These are phyloP conservation scores for Salix dunnii DNA, from an alignment of 345 rosid genomes.

Conservation along the genomic window DNA sequence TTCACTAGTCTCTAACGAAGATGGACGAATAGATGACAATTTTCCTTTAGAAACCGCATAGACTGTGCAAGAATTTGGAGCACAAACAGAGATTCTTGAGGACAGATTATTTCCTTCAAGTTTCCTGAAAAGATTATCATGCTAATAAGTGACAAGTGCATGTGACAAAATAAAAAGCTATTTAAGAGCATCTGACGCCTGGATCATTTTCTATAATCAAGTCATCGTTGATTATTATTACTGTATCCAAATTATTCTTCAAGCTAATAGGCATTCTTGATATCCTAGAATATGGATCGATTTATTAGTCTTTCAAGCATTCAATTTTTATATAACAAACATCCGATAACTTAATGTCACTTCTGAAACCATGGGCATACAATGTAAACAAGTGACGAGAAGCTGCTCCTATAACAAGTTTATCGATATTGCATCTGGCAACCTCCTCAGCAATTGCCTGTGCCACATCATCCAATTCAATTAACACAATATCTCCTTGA, in stretches of 20 bases:
- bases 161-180: not conserved
- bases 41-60: constrained; percentile 75
- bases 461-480: constrained; percentile 66
- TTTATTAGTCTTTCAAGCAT: not conserved
- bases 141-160: not conserved
- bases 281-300: not conserved
- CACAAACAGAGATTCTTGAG: constrained; percentile 52
- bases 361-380: constrained; percentile 29
- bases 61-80: constrained; percentile 72
- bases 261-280: not conserved
- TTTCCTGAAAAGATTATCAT: constrained; percentile 40
- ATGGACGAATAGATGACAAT: constrained; percentile 69
- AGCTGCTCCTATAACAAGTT: constrained; percentile 83
- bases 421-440: constrained; percentile 35
- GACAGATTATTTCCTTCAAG: constrained; percentile 50
- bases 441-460: constrained; percentile 71
- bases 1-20: constrained; percentile 49
- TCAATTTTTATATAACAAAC: not conserved
- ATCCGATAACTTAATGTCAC: not conserved
- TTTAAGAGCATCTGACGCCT: not conserved
- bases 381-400: constrained; percentile 56
- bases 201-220: not conserved
- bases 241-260: no score
- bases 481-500: constrained; percentile 46
- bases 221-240: not conserved